Evolutionary conservation across 2,329 filamentous ascomycete genomes (phyloP).

Genomic region (Camillea tinctor): DNA sequence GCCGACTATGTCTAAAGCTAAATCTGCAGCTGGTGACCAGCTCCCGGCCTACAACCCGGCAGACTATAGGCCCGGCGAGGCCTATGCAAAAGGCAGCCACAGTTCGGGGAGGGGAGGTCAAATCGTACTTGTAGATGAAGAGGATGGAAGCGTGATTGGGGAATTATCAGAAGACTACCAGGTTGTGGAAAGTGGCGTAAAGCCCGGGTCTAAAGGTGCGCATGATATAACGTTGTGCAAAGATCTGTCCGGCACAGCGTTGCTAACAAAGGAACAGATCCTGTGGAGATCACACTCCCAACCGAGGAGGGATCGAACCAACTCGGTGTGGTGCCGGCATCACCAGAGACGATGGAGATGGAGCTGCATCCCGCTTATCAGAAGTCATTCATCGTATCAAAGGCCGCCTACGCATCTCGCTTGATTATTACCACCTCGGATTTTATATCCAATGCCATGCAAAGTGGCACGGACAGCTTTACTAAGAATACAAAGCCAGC

Average conservation of each 20-base stretch:
- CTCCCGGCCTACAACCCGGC: constrained; percentile 75
- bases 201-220: constrained; percentile 88
- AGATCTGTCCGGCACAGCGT: neutral
- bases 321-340: constrained; percentile 64
- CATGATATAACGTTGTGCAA: neutral
- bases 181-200: constrained; percentile 75
- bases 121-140: constrained; percentile 92
- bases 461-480: constrained; percentile 76
- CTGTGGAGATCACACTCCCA: constrained; percentile 76
- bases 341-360: constrained; percentile 70
- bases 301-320: constrained; percentile 62
- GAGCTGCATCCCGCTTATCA: constrained; percentile 88
- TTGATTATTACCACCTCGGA: constrained; percentile 87
- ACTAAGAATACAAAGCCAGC: constrained; percentile 76
- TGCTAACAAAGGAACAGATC: constrained; percentile 49
- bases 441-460: constrained; percentile 74
- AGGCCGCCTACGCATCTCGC: constrained; percentile 83
- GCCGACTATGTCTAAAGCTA: constrained; percentile 39
- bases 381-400: constrained; percentile 80
- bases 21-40: constrained; percentile 44
- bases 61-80: constrained; percentile 76
- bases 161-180: constrained; percentile 82
- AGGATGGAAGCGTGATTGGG: constrained; percentile 92
- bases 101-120: constrained; percentile 64
- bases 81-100: constrained; percentile 64